Conservation (phyloP, 106 monocot species). For the Apostasia shenzhenica region DNA sequence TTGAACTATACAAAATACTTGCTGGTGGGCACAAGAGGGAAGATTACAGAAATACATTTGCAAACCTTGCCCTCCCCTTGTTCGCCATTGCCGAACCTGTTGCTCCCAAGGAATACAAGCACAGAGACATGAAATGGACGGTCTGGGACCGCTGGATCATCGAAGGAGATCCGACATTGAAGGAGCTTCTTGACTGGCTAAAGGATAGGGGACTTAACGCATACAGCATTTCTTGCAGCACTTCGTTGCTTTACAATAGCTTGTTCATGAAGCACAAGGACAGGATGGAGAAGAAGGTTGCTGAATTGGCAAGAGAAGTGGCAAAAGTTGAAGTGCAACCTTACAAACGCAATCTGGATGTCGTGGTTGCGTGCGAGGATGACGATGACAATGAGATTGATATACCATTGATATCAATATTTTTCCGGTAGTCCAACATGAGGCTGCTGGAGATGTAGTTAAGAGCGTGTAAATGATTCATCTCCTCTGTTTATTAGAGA, state of each 20-base stretch:
- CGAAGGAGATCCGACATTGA: conserved; percentile 8
- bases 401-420: conserved; percentile 20
- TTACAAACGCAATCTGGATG: conserved; percentile 18
- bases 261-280: conserved; percentile 6
- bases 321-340: conserved; percentile 17
- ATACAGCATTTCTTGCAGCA: conserved; percentile 21
- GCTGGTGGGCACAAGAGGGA: conserved; percentile 48
- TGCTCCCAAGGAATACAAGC: conserved; percentile 41
- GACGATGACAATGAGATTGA: conserved; percentile 24
- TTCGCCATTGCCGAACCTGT: conserved; percentile 54
- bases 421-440: conserved; percentile 8
- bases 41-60: conserved; percentile 57
- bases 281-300: conserved; percentile 15
- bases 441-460: not conserved
- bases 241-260: conserved; percentile 16
- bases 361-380: conserved; percentile 24
- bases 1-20: conserved; percentile 52
- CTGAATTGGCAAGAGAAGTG: conserved; percentile 17
- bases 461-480: too few relatives aligned
- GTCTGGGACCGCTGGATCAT: conserved; percentile 52
- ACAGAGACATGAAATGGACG: conserved; percentile 15
- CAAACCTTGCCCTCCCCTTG: conserved; percentile 46
- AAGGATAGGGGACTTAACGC: conserved; percentile 11
- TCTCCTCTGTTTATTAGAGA: too few relatives aligned
- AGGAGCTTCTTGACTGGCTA: conserved; percentile 18